phyloP scores from a whole-genome alignment of 257 asterid species.

The Nicotiana undulata region DNA sequence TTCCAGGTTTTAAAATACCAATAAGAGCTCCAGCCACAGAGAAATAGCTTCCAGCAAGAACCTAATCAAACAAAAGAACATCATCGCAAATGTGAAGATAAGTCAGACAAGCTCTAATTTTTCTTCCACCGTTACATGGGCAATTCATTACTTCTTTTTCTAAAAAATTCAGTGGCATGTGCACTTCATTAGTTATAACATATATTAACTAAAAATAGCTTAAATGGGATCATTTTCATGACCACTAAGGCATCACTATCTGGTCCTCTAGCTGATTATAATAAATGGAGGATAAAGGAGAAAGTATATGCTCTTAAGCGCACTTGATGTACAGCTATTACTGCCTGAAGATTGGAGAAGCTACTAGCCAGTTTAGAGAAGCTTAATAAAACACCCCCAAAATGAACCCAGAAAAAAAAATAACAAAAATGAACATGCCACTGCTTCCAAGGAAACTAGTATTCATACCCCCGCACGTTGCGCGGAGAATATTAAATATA shows the following conservation, averaged over 20 bases:
- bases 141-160: neutral
- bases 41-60: slow-evolving; percentile 98
- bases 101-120: neutral
- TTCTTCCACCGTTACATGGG: neutral
- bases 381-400: neutral
- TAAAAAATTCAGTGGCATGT: too few species aligned
- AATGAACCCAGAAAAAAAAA: neutral
- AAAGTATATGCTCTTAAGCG: neutral
- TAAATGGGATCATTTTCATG: neutral
- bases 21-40: slow-evolving; percentile 83
- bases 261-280: neutral
- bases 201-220: neutral
- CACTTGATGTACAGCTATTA: neutral
- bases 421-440: neutral
- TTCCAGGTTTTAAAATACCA: slow-evolving; percentile 75
- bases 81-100: neutral
- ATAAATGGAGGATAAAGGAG: neutral
- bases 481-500: too few species aligned
- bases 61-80: slow-evolving; percentile 28
- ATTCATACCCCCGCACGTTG: too few species aligned
- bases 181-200: neutral
- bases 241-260: neutral
- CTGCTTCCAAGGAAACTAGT: neutral
- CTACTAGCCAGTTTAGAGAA: neutral
- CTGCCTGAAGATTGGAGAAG: neutral